Conservation (phyloP, 2,329 filamentous ascomycete genomes). For the Graphiopsis chlorocephala region DNA sequence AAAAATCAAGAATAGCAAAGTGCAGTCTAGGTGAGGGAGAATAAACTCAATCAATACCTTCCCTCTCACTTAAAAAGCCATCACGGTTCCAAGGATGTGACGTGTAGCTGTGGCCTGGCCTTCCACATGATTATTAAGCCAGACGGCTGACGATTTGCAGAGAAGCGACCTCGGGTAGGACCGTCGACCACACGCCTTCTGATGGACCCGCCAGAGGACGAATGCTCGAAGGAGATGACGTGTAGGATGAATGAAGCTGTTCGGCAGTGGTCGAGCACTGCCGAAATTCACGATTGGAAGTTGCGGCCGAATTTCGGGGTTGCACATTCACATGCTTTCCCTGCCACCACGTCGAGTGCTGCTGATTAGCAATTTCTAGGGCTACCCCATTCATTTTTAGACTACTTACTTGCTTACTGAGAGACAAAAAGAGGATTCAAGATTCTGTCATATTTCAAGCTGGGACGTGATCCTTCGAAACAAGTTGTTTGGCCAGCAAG, state of each 20-base stretch:
- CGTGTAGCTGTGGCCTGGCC: neutral
- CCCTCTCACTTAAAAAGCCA: neutral
- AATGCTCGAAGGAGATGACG: conserved; percentile 3
- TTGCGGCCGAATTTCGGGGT: neutral
- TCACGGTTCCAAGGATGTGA: neutral
- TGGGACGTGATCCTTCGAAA: neutral
- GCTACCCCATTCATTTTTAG: neutral
- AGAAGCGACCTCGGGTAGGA: neutral
- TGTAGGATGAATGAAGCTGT: neutral
- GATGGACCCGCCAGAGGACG: neutral
- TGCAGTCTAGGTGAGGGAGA: no score
- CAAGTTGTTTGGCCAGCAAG: neutral
- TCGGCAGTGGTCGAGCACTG: neutral
- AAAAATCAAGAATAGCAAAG: neutral
- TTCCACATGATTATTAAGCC: conserved; percentile 4
- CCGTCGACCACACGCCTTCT: neutral
- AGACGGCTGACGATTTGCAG: neutral
- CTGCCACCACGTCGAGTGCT: neutral
- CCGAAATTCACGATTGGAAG: neutral
- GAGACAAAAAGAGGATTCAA: no score
- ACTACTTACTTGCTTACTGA: neutral
- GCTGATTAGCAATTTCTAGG: neutral
- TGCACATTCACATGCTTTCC: neutral
- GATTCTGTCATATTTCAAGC: no score
- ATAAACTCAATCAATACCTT: neutral